Base-by-base conservation (phyloP, 2,329 filamentous ascomycete genomes). In the Elsinoe ampelina region DNA sequence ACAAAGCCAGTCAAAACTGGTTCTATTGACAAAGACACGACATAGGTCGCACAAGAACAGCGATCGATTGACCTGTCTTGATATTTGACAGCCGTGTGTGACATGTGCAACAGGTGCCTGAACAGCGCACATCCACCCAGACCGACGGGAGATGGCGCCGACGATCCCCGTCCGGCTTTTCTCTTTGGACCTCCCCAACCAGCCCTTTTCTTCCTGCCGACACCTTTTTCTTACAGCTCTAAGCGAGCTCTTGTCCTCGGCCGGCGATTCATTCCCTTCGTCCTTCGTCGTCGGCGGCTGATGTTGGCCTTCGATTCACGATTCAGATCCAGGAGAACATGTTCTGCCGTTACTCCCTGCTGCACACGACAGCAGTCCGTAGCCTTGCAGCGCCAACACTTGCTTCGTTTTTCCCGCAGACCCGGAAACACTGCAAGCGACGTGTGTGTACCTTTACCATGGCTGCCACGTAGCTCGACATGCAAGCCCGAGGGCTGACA, bases 401-500 rank as follows among this genome's bases (percentile, higher is more conserved):
- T 10, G 26, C 15, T 41, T 45, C n/a, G 22, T 42, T 55, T 55
- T 42, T 55, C 52, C 52, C 52, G 26, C 39, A 30, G 13, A 55
- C 39, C 39, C 52, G 39, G 38, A 35, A 20, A 12, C 34, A 10
- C 15, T 12, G 12, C 17, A 42, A n/a, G 2, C 20, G 19, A 47
- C n/a, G 13, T 15, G 50, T 19, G 19, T 12, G 15, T 47, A n/a
- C 47, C 41, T 35, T 35, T 26, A 35, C 32, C 52, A 55, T 56
- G 54, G 48, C 54, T 48, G 39, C 41, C 41, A 38, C 32, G 54
- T 38, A 22, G 54, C 42, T 39, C 30, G 10, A 36, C 30, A 42
- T 45, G 38, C 52, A 47, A 38, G 41, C 54, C 26, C 42, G 39
- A 45, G 32, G 38, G 50, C 50, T 19, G 20, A 38, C 42, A 56